Evolutionary conservation across 768 basidiomycete genomes (phyloP), one percentile per base, ranked within the genome.

Genomic region (Clitopilus passeckerianus): DNA sequence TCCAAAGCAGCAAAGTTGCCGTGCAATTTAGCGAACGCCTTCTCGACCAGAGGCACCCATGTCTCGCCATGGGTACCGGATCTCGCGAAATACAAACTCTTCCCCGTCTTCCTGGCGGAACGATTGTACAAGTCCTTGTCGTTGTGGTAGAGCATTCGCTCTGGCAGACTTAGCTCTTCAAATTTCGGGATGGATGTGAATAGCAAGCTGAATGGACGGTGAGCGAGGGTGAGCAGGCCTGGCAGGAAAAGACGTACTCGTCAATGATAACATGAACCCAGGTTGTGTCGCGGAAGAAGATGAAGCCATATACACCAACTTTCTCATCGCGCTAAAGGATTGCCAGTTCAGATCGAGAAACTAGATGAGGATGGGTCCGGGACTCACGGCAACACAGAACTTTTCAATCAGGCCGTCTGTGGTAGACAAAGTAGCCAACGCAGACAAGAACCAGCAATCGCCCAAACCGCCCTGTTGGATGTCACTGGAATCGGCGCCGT

Each of bases 11-110:
- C 71, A 66, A 81, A 84, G 59, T 79, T 78, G 1, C 77, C 83
- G 61, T 85, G 81, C 1, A 83, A 65, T 62, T 85, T 85, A 0
- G 83, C 84, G 57, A 79, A 85, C 4, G 83, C 83, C 63, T 86
- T 86, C 65, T 85, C 84, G 22, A 84, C 71, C 1, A 85, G 66
- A 1, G 83, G 78, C 0, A 84, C 80, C 83, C 83, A 85, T 0
- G 81, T 83, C 58, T 85, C 83, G 34, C 78, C 77, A 9, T 78
- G 72, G 5, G 75, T 73, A 3, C 71, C 75, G 5, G 78, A 80
- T 54, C 71, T 74, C 6, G 83, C 80, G 68, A 84, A 85, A 59
- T 78, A 78, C 30, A 85, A 68, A 1, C 71, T 70, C 58, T 82
- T 80, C 34, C 75, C 75, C 16, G 79, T 78, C 60, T 75, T 79